These are phyloP conservation scores for Huiozyma sinensis DNA, from an alignment of 805 yeast species.

Conservation along the genomic window DNA sequence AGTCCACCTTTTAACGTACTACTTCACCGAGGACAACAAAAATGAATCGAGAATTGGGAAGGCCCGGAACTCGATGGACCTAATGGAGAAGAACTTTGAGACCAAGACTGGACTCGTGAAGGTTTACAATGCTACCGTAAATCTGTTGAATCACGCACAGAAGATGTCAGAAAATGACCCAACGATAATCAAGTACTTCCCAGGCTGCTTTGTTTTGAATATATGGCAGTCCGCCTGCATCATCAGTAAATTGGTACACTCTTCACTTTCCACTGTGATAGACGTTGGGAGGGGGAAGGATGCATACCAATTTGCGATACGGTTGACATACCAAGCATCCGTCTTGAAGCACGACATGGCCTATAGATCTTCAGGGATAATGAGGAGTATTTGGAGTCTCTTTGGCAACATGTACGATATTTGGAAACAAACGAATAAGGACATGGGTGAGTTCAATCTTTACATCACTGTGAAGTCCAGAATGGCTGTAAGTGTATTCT, in stretches of 20 bases:
- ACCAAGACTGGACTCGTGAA: conserved; percentile 62
- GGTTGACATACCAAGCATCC: conserved; percentile 66
- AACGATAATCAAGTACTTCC: conserved; percentile 63
- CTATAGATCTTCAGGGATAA: conserved; percentile 83
- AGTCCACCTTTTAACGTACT: conserved; percentile 73
- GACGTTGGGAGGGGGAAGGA: conserved; percentile 65
- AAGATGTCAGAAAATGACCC: conserved; percentile 48
- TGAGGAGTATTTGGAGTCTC: conserved; percentile 89
- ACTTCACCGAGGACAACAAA: conserved; percentile 32
- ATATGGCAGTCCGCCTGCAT: conserved; percentile 91
- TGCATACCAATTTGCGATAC: conserved; percentile 56
- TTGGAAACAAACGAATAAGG: conserved; percentile 4
- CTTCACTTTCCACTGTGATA: conserved; percentile 53
- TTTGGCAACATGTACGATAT: conserved; percentile 56
- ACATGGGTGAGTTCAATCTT: conserved; percentile 25
- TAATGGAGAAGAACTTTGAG: conserved; percentile 36
- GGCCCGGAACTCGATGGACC: conserved; percentile 1
- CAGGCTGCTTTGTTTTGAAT: conserved; percentile 69
- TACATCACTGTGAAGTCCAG: conserved; percentile 61
- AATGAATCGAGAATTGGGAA: background rate
- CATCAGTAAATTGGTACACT: conserved; percentile 67
- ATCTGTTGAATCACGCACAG: conserved; percentile 57
- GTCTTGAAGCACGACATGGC: conserved; percentile 88
- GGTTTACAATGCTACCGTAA: conserved; percentile 70
- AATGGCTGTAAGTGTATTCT: conserved; percentile 86